Conservation (phyloP, 2,329 filamentous ascomycete species). For the Coniella vitis region DNA sequence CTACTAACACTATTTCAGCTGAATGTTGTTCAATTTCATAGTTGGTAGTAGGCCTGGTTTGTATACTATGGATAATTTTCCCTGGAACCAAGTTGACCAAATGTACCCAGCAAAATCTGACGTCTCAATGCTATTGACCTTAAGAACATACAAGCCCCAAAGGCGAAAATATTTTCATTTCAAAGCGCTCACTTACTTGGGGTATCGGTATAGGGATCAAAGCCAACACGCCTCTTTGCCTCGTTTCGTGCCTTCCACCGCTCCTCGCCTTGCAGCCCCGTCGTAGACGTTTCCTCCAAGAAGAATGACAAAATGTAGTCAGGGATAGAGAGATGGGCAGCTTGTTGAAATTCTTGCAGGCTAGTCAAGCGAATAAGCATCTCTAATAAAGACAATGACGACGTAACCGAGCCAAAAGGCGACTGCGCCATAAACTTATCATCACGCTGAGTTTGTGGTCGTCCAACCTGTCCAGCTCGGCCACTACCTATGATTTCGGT, state of each 20-base stretch:
- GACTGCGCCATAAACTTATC: constrained; percentile 34
- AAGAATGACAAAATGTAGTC: constrained; percentile 89
- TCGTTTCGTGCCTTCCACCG: constrained; percentile 37
- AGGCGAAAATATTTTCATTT: background rate
- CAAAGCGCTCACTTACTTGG: constrained; percentile 22
- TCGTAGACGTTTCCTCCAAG: constrained; percentile 54
- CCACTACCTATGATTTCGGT: constrained; percentile 7
- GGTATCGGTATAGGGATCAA: constrained; percentile 49
- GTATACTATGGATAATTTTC: too few species aligned
- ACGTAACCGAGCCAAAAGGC: constrained; percentile 45
- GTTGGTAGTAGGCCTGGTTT: too few species aligned
- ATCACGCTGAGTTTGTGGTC: constrained; percentile 11
- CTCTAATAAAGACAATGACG: constrained; percentile 70
- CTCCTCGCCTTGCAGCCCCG: constrained; percentile 40
- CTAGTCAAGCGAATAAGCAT: constrained; percentile 81
- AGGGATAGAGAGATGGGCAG: constrained; percentile 79
- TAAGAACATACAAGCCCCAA: too few species aligned
- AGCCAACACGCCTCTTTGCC: constrained; percentile 44
- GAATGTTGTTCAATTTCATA: too few species aligned
- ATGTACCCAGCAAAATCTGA: too few species aligned
- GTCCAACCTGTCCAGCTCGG: constrained; percentile 2
- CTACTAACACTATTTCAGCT: too few species aligned
- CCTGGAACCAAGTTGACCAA: too few species aligned
- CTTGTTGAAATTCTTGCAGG: constrained; percentile 87
- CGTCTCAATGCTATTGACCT: too few species aligned